phyloP scores from a whole-genome alignment of 352 stramenopile genomes.

The Phytophthora podocarpi region DNA sequence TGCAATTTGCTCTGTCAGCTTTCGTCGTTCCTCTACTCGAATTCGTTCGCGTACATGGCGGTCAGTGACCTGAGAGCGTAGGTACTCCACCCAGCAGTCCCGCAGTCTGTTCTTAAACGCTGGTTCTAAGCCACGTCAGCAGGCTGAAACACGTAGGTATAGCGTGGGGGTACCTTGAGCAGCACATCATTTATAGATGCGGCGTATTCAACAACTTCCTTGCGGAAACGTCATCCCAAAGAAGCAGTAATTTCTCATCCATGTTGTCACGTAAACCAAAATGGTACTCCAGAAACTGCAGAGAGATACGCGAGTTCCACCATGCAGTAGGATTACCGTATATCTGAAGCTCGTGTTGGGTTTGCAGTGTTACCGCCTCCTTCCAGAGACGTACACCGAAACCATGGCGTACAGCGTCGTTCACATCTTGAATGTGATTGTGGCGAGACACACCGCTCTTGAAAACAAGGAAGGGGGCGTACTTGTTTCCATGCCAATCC shows the following conservation, averaged over 20 bases:
- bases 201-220: too few species aligned
- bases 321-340: conserved; percentile 6
- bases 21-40: too few species aligned
- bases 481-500: background rate
- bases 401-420: background rate
- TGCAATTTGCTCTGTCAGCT: background rate
- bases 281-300: background rate
- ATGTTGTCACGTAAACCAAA: background rate
- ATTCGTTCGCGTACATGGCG: background rate
- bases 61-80: background rate
- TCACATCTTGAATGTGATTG: background rate
- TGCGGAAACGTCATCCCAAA: too few species aligned
- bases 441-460: too few species aligned
- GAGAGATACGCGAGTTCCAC: background rate
- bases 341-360: too few species aligned
- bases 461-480: background rate
- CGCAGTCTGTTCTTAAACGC: conserved; percentile 1
- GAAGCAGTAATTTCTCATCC: background rate
- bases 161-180: background rate
- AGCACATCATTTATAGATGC: too few species aligned
- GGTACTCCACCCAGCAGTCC: background rate
- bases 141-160: background rate
- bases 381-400: background rate
- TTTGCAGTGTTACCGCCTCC: too few species aligned
- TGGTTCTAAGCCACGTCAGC: conserved; percentile 15